Evolutionary conservation across 495 filamentous ascomycete species (phyloP).

Genomic region (Glarea lozoyensis): DNA sequence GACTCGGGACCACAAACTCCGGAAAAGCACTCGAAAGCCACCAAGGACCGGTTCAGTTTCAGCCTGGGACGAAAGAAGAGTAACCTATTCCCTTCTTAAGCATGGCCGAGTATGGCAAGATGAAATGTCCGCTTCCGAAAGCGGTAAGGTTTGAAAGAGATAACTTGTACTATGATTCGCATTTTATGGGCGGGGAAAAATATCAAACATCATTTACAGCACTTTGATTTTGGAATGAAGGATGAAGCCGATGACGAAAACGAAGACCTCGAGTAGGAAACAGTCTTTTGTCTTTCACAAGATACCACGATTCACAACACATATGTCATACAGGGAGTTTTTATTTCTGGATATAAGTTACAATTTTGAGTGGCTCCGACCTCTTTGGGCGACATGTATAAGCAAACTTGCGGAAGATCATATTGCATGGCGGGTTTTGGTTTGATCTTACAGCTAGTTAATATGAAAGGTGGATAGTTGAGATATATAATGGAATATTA

Average conservation of each 20-base stretch:
- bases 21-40: constrained; percentile 14
- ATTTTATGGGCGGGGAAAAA: constrained; percentile 1
- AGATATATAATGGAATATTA: too few relatives aligned
- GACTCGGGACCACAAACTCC: constrained; percentile 17
- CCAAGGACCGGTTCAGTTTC: constrained; percentile 48
- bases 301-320: background rate
- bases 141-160: background rate
- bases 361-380: too few relatives aligned
- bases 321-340: too few relatives aligned
- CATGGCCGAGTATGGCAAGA: background rate
- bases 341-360: background rate
- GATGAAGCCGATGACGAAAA: background rate
- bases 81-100: constrained; percentile 30
- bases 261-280: background rate
- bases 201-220: too few relatives aligned
- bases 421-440: too few relatives aligned
- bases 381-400: too few relatives aligned
- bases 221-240: too few relatives aligned
- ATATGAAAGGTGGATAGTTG: too few relatives aligned
- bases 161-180: constrained; percentile 6
- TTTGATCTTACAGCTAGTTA: too few relatives aligned
- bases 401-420: too few relatives aligned
- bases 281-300: background rate
- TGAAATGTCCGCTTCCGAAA: too few relatives aligned
- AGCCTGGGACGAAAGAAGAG: constrained; percentile 54